These are phyloP conservation scores for Malus hybrid DNA, from an alignment of 331 rosid genomes.

Conservation along the genomic window DNA sequence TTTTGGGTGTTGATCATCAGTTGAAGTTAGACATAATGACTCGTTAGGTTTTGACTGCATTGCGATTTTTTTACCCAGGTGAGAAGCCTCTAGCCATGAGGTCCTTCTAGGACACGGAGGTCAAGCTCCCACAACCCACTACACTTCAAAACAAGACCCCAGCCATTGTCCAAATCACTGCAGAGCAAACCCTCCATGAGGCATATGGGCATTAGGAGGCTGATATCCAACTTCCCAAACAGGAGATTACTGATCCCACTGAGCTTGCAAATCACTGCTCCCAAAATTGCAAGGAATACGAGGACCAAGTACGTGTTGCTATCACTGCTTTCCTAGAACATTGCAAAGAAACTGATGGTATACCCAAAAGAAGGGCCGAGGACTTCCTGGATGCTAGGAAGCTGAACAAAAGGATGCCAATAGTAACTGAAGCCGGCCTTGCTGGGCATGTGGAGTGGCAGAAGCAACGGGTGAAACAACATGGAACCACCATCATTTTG, in stretches of 20 bases:
- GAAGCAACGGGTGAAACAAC: too few relatives aligned
- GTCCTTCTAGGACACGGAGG: slow-evolving; percentile 57
- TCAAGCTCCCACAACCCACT: slow-evolving; percentile 84
- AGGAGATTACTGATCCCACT: slow-evolving; percentile 64
- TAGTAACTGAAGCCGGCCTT: too few relatives aligned
- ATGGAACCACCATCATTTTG: too few relatives aligned
- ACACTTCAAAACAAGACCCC: slow-evolving; percentile 92
- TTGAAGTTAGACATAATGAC: too few relatives aligned
- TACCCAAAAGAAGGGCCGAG: slow-evolving; percentile 82
- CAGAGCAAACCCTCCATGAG: slow-evolving; percentile 91
- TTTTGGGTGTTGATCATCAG: too few relatives aligned
- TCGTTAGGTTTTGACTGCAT: too few relatives aligned
- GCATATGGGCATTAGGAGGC: slow-evolving; percentile 92
- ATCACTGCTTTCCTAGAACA: slow-evolving; percentile 75
- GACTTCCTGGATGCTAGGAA: slow-evolving; percentile 21
- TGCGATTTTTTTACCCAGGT: too few relatives aligned
- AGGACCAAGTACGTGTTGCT: slow-evolving; percentile 73
- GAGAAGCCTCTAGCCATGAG: too few relatives aligned
- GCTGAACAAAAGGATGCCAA: too few relatives aligned
- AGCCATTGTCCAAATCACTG: slow-evolving; percentile 78
- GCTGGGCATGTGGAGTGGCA: too few relatives aligned
- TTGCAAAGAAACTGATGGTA: slow-evolving; percentile 71
- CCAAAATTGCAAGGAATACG: slow-evolving; percentile 79
- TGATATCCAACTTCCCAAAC: slow-evolving; percentile 84
- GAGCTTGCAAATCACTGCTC: slow-evolving; percentile 85